Evolutionary conservation across 75 land plant species (phyloP), one percentile per base, ranked within the genome.

Genomic region (Gnetum montanum): DNA sequence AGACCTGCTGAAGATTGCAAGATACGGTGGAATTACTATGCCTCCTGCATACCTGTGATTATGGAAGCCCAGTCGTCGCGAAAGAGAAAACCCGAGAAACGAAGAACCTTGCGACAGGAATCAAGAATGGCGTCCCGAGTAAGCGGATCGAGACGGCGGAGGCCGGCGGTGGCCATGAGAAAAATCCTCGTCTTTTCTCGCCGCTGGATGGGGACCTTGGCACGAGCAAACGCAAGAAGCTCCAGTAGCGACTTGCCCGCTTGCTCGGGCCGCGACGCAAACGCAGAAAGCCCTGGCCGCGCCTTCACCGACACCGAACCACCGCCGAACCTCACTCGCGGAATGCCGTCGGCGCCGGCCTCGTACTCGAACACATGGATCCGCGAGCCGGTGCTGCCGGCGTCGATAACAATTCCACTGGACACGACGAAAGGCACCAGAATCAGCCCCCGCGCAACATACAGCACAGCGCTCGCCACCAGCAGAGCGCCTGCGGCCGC

Each of bases 151-250:
- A 92, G 70, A 70, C 78, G 44, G 49, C 97, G 33, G 75, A 92
- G 62, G 4, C 97, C 97, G 3, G 95, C 95, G 0, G 97, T 92
- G 0, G 95, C 90, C 97, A 92, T 84, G 12, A 92, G 58, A 70
- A 87, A 68, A 46, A 92, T 53, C 62, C 80, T 87, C 0, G 96
- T 85, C 29, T 34, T 64, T 1, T 31, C 58, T 82, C 96, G 76
- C 15, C 22, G 19, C 31, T 58, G 72, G 62, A 58, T 60, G 41
- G 86, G 80, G 27, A 92, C 70, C 37, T 65, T 76, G 47, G 43
- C 38, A 43, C 51, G 78, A 40, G 55, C 97, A 47, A 88, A 92
- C 54, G 71, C 83, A 44, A 92, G 10, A 7, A 88, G 72, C 54
- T 72, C 79, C 46, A 36, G 36, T 62, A 92, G 15, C 16, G 90